These are phyloP conservation scores for Lentinula raphanica DNA, from an alignment of 768 basidiomycete genomes.

Conservation along the genomic window DNA sequence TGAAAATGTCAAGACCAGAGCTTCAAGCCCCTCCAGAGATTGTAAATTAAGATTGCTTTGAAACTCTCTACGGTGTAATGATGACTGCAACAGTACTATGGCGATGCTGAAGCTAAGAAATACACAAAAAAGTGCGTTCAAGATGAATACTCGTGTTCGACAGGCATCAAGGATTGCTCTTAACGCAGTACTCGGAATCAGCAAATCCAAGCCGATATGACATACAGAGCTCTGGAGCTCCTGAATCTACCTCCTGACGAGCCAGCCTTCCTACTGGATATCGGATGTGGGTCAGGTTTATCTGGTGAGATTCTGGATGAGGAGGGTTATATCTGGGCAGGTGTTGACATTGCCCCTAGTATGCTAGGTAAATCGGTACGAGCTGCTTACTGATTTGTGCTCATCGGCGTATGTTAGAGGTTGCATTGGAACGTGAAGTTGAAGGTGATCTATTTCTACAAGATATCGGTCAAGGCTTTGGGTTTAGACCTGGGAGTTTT, in stretches of 20 bases:
- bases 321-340: constrained; percentile 89
- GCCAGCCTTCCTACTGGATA: constrained; percentile 85
- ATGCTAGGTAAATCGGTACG: constrained; percentile 74
- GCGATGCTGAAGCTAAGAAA: constrained; percentile 90
- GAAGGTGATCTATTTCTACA: constrained; percentile 96
- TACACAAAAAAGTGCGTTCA: constrained; percentile 84
- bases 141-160: not conserved
- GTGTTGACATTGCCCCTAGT: constrained; percentile 91
- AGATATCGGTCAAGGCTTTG: constrained; percentile 97
- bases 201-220: constrained; percentile 96
- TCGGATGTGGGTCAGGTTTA: constrained; percentile 95
- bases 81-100: constrained; percentile 73
- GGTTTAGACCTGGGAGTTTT: constrained; percentile 94
- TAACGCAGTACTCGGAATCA: constrained; percentile 87
- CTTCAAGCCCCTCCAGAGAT: constrained; percentile 88
- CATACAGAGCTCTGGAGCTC: constrained; percentile 89
- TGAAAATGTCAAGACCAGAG: constrained; percentile 78
- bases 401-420: constrained; percentile 50
- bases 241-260: constrained; percentile 76
- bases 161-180: constrained; percentile 14
- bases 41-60: constrained; percentile 38
- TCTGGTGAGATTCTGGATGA: constrained; percentile 96
- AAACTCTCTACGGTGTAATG: not conserved
- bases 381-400: not conserved
- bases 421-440: constrained; percentile 91